A percentile compares a stretch with the other conserved stretches of the same genome.
These are phyloP conservation scores for Phaffomyces antillensis DNA, from an alignment of 805 yeast genomes.

Conservation along the genomic window DNA sequence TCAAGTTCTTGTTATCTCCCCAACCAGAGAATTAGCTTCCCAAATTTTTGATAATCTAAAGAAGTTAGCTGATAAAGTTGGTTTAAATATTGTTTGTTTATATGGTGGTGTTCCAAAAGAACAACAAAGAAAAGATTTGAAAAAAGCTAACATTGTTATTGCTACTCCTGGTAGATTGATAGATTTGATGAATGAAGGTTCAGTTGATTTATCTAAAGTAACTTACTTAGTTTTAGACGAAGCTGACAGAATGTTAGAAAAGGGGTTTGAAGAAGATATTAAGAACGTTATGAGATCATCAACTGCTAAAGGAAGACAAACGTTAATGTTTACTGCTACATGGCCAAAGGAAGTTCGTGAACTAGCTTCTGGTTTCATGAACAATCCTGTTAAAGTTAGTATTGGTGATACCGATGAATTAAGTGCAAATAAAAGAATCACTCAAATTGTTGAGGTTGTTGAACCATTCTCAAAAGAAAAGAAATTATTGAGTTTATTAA, in stretches of 20 bases:
- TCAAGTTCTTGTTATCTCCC: conserved; percentile 81
- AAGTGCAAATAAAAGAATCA: conserved; percentile 88
- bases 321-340: conserved; percentile 98
- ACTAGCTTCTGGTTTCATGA: conserved; percentile 81
- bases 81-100: conserved; percentile 70
- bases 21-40: conserved; percentile 95
- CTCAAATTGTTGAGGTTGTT: conserved; percentile 89
- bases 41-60: conserved; percentile 85
- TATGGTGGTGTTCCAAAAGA: conserved; percentile 98
- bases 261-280: conserved; percentile 96
- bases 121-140: conserved; percentile 70
- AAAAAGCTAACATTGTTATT: conserved; percentile 68
- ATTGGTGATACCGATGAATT: conserved; percentile 94
- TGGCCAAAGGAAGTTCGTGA: conserved; percentile 99
- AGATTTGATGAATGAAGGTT: conserved; percentile 85
- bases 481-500: conserved; percentile 61
- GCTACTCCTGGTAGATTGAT: conserved; percentile 98
- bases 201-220: conserved; percentile 59
- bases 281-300: conserved; percentile 68
- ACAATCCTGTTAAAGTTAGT: conserved; percentile 76
- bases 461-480: conserved; percentile 76
- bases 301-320: conserved; percentile 56
- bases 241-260: conserved; percentile 98
- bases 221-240: conserved; percentile 87
- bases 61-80: conserved; percentile 50